Evolutionary conservation across 2,329 filamentous ascomycete genomes (phyloP).

Genomic region (Mariannaea elegans): DNA sequence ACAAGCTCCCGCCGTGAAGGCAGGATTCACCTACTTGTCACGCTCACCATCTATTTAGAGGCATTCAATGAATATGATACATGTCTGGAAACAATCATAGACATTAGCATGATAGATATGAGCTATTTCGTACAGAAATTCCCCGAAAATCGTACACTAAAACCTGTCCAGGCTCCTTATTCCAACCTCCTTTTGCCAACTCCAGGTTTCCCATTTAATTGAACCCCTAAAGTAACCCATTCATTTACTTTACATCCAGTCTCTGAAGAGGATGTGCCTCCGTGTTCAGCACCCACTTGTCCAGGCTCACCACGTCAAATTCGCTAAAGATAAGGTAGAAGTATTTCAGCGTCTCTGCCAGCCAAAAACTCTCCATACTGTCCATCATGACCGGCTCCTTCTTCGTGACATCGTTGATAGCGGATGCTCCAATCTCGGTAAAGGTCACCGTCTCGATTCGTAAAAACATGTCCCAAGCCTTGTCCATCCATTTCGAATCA

Average conservation of each 20-base stretch:
- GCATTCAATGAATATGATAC: too few relatives aligned
- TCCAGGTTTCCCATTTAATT: neutral
- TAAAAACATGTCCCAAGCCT: slow-evolving; percentile 79
- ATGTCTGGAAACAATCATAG: neutral
- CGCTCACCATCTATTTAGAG: too few relatives aligned
- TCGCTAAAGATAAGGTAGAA: slow-evolving; percentile 71
- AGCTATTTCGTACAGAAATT: neutral
- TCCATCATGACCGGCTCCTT: slow-evolving; percentile 55
- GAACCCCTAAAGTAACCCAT: neutral
- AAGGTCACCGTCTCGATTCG: slow-evolving; percentile 68
- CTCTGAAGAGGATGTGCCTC: slow-evolving; percentile 61
- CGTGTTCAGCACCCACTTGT: slow-evolving; percentile 69
- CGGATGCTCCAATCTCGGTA: slow-evolving; percentile 70
- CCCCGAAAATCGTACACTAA: neutral
- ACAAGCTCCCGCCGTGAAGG: too few relatives aligned
- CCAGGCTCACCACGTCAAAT: slow-evolving; percentile 65
- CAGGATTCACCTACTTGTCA: too few relatives aligned
- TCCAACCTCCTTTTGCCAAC: neutral
- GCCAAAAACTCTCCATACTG: slow-evolving; percentile 81
- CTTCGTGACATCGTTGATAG: slow-evolving; percentile 68
- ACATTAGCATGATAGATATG: slow-evolving; percentile 1
- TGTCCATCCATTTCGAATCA: slow-evolving; percentile 69
- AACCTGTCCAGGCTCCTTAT: neutral
- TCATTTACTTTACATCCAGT: slow-evolving; percentile 28
- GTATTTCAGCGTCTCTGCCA: slow-evolving; percentile 74